Evolutionary conservation across 73 alveolate genomes (phyloP), one percentile per base, ranked within the genome.

Genomic region (Urostyla sp.): DNA sequence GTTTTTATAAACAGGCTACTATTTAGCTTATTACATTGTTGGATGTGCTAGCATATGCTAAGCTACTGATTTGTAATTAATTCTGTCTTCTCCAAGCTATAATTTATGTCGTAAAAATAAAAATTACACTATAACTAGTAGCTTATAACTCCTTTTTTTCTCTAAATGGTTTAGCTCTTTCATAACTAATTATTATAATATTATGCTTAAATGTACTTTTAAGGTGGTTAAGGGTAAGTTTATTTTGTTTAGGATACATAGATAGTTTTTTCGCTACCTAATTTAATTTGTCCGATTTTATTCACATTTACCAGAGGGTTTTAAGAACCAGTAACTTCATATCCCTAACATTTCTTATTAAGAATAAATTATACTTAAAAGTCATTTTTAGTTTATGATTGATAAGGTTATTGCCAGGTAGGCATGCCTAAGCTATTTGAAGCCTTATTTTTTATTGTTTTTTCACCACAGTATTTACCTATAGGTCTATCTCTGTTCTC

Each of bases 1-100:
- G 58, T 84, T 84, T 26, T 75, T 73, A 35, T 69, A 69, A 15
- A 34, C 48, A 16, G 83, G 83, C 72, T 69, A 49, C 26, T 21
- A 52, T 46, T 40, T 20, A 18, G 7, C 18, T 28, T 4, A 23
- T 20, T 20, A 7, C 34, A 46, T 45, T 11, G 4, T 7, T 6
- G 83, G 83, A 24, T 69, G 67, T 30, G 27, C 34, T 16, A 48
- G 49, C 34, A 20, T 34, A 8, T 13, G 20, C 67, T 37, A 31
- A 3, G 83, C 83, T 6, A 69, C 53, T 6, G 83, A 46, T 24
- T 45, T 69, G 38, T 69, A 69, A 3, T 6, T 13, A 0, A 46
- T 48, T 24, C 56, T 18, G 48, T 69, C 83, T 46, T 45, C 69
- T 5, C 83, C 83, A 27, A 69, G 69, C 83, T 69, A 46, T 15